Percentiles rank a stretch among this genome's conserved stretches.
Conservation (phyloP, 371 early-diverging fungal species). For the Sporodiniella umbellata region DNA sequence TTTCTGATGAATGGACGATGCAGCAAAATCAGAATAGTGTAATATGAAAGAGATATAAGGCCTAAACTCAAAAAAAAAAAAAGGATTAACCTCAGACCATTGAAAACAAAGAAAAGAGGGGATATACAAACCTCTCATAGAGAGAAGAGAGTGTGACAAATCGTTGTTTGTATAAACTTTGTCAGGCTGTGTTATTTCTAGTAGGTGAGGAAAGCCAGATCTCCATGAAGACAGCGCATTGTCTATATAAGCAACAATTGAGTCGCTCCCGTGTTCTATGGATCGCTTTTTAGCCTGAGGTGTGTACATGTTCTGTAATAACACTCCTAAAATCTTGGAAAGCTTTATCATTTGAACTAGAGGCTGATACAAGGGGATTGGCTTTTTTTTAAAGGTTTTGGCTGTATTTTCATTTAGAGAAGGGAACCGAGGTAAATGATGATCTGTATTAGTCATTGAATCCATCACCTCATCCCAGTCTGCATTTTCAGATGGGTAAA, state of each 20-base stretch:
- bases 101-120: no score
- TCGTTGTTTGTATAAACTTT: neutral
- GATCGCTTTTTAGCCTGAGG: conserved; percentile 33
- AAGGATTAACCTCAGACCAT: no score
- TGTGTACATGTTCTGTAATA: conserved; percentile 35
- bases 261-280: conserved; percentile 34
- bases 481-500: conserved; percentile 23
- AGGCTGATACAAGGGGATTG: conserved; percentile 26
- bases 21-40: conserved; percentile 67
- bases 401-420: conserved; percentile 6
- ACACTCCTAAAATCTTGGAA: conserved; percentile 34
- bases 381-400: neutral
- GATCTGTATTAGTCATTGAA: conserved; percentile 14
- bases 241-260: conserved; percentile 32
- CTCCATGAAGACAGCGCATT: conserved; percentile 37
- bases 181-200: neutral
- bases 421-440: conserved; percentile 13
- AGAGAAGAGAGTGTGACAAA: neutral
- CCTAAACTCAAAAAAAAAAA: no score
- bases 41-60: conserved; percentile 57
- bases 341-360: conserved; percentile 38
- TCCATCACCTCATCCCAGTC: conserved; percentile 34
- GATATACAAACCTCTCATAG: conserved; percentile 20
- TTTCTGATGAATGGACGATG: conserved; percentile 65
- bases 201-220: conserved; percentile 6